Evolutionary conservation across 768 basidiomycete genomes (phyloP).

Genomic region (Gautieria morchelliformis): DNA sequence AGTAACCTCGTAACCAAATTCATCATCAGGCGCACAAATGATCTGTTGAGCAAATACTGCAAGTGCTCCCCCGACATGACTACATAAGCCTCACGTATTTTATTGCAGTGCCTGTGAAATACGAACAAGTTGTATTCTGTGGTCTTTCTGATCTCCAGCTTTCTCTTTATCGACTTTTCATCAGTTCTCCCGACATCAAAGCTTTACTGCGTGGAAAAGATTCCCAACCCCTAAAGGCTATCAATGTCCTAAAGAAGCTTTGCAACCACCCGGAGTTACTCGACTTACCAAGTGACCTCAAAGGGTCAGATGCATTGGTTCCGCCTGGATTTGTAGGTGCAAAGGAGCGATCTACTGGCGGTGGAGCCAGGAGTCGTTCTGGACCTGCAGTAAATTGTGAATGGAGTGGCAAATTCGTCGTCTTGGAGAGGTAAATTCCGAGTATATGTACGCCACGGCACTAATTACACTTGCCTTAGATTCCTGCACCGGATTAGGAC

Average conservation of each 20-base stretch:
- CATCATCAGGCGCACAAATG: conserved; percentile 91
- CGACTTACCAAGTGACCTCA: conserved; percentile 73
- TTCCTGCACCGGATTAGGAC: conserved; percentile 77
- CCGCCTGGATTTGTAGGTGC: conserved; percentile 71
- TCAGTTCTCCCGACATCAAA: conserved; percentile 87
- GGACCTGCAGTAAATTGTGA: conserved; percentile 49
- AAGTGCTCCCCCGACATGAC: conserved; percentile 22
- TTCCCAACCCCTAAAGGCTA: conserved; percentile 93
- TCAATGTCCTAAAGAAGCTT: conserved; percentile 88
- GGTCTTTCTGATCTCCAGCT: conserved; percentile 75
- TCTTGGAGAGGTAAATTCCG: conserved; percentile 52
- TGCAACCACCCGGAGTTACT: conserved; percentile 94
- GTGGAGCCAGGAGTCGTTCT: conserved; percentile 20
- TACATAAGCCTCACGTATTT: no score
- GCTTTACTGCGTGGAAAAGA: conserved; percentile 77
- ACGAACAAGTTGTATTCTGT: conserved; percentile 97
- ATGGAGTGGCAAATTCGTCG: conserved; percentile 88
- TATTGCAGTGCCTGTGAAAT: conserved; percentile 87
- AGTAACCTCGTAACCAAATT: conserved; percentile 83
- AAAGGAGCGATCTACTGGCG: conserved; percentile 17
- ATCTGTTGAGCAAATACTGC: conserved; percentile 91
- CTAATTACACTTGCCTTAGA: conserved; percentile 28
- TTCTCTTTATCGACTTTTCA: conserved; percentile 80
- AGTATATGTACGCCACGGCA: neutral
- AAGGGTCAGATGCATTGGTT: conserved; percentile 70